Evolutionary conservation across 495 filamentous ascomycete species (phyloP).

Genomic region (Lasiosphaeria hispida): DNA sequence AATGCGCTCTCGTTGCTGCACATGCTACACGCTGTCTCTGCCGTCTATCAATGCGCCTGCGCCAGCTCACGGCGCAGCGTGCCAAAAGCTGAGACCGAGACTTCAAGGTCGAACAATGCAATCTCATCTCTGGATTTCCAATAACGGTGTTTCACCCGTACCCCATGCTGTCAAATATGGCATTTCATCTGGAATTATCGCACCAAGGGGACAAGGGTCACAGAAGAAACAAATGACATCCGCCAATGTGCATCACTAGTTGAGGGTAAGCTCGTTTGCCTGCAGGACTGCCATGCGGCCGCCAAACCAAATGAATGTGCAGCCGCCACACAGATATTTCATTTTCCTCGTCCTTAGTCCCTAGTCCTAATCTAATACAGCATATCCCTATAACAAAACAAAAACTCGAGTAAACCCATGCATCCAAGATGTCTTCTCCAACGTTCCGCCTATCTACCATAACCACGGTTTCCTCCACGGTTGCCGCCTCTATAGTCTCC

Average conservation of each 20-base stretch:
- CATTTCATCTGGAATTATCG: background rate
- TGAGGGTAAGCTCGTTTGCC: no score
- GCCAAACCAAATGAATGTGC: no score
- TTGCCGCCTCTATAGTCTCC: slow-evolving; percentile 1
- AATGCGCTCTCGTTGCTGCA: no score
- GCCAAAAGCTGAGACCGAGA: background rate
- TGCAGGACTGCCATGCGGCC: no score
- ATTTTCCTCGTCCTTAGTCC: no score
- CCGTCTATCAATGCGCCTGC: slow-evolving; percentile 4
- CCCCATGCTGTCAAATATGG: background rate
- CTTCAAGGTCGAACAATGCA: slow-evolving; percentile 5
- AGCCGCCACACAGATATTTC: no score
- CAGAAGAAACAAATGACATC: no score
- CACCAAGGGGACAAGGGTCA: no score
- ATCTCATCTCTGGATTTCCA: slow-evolving; percentile 1
- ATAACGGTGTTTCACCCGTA: slow-evolving; percentile 3
- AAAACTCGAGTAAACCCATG: background rate
- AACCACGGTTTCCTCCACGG: slow-evolving; percentile 9
- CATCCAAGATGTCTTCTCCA: background rate
- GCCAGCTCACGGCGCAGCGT: background rate
- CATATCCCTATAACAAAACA: no score
- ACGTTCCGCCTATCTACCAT: background rate
- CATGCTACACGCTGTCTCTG: background rate
- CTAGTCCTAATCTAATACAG: no score
- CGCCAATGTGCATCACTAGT: no score